Conservation (phyloP, 2,329 filamentous ascomycete genomes). For the Epichloe bromicola region DNA sequence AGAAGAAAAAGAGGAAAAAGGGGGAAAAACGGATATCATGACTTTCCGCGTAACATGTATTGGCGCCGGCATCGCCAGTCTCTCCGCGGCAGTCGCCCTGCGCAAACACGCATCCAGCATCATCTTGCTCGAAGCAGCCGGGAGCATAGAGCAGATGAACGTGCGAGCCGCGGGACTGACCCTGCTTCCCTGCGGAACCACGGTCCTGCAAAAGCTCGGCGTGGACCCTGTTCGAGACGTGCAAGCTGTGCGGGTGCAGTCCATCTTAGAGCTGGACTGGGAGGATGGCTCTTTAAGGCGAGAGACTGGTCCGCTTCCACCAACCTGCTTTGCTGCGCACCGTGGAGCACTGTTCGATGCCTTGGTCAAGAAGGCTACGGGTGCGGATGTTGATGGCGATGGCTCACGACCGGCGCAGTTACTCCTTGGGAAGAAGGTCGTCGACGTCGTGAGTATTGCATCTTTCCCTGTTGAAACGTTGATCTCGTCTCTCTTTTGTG, state of each 20-base stretch:
- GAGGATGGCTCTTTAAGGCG: neutral
- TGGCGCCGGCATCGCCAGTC: neutral
- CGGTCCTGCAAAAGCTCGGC: neutral
- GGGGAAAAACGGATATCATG: neutral
- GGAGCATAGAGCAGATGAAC: neutral
- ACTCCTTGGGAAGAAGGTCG: neutral
- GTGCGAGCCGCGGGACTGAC: neutral
- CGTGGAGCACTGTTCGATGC: neutral
- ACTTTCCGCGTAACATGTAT: neutral
- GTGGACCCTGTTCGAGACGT: neutral
- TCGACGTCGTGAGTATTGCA: neutral
- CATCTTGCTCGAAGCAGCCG: neutral
- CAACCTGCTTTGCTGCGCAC: neutral
- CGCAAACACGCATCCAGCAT: constrained; percentile 1
- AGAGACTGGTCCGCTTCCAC: neutral
- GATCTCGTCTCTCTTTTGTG: neutral
- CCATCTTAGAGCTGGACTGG: neutral
- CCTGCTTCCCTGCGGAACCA: neutral
- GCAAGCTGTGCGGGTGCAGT: neutral
- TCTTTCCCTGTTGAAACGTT: no score
- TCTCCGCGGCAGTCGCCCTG: neutral
- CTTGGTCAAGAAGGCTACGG: neutral
- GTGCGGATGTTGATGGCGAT: neutral
- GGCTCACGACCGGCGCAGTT: neutral
- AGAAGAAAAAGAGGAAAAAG: neutral